A percentile compares a stretch with the other conserved stretches of the same genome.
Evolutionary conservation across 1,284 basidiomycete genomes (phyloP).

Genomic region (Sphaerobolus stellatus): DNA sequence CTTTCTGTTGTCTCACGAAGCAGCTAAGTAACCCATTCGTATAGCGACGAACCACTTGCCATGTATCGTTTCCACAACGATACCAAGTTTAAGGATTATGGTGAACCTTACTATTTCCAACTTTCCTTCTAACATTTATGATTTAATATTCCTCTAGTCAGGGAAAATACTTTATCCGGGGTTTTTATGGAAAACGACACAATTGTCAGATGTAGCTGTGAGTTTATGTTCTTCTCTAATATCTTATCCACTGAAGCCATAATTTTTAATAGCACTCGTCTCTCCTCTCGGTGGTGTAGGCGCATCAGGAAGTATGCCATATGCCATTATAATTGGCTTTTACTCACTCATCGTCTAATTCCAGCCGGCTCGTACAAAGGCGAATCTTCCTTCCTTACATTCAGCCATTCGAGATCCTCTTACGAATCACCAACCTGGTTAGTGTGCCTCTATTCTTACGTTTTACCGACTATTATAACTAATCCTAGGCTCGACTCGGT

Average conservation of each 20-base stretch:
- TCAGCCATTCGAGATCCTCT: conserved; percentile 63
- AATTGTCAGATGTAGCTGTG: conserved; percentile 54
- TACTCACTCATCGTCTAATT: not conserved
- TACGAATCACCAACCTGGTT: conserved; percentile 50
- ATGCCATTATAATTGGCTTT: not conserved
- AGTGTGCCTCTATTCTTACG: not conserved
- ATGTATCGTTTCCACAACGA: conserved; percentile 41
- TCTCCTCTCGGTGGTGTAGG: conserved; percentile 77
- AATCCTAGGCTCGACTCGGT: conserved; percentile 9
- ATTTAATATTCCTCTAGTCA: conserved; percentile 41
- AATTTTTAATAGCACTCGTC: conserved; percentile 47
- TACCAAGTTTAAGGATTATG: conserved; percentile 30
- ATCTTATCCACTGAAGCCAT: not conserved
- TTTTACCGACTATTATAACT: not conserved
- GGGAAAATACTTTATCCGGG: conserved; percentile 67
- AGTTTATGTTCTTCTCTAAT: conserved; percentile 17
- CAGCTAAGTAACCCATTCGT: conserved; percentile 39
- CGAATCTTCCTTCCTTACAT: conserved; percentile 65
- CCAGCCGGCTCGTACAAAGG: conserved; percentile 62
- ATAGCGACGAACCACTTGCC: conserved; percentile 36
- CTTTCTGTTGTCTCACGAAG: no score
- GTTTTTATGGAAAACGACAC: conserved; percentile 63
- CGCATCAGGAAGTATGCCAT: conserved; percentile 63
- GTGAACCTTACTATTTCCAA: conserved; percentile 12
- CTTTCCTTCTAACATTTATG: not conserved